Percentiles rank a stretch among this genome's conserved stretches.
Conservation (phyloP, 1,284 basidiomycete species). For the Phlebopus sp. region DNA sequence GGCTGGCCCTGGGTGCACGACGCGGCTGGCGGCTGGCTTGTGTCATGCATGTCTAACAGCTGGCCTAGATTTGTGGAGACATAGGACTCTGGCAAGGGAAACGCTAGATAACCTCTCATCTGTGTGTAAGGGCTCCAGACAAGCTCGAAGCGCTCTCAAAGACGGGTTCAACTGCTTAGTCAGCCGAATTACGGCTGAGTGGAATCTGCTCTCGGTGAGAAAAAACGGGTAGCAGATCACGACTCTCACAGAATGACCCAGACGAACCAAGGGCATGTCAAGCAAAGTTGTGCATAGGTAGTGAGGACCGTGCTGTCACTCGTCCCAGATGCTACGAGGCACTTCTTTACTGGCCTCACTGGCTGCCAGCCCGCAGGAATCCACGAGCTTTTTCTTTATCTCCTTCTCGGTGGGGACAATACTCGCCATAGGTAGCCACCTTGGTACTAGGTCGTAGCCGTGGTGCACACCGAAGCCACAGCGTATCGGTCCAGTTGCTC, state of each 20-base stretch:
- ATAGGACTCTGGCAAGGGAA: slow-evolving; percentile 15
- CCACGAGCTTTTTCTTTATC: not conserved
- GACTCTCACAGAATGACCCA: no score
- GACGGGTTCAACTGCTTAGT: no score
- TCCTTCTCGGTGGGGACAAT: not conserved
- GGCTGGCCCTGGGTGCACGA: slow-evolving; percentile 1
- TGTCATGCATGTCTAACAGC: not conserved
- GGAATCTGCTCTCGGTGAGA: no score
- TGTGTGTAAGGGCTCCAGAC: not conserved
- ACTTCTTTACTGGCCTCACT: not conserved
- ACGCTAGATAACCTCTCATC: slow-evolving; percentile 28
- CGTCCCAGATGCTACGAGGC: not conserved
- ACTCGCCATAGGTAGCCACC: slow-evolving; percentile 2
- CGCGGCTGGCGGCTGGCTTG: slow-evolving; percentile 1
- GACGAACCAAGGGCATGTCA: no score
- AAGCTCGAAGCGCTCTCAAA: not conserved
- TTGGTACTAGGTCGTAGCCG: slow-evolving; percentile 1
- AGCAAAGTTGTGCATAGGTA: not conserved
- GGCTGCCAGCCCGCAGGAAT: not conserved
- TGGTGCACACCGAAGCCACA: slow-evolving; percentile 5
- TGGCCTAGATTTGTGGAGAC: not conserved
- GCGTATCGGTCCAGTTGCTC: slow-evolving; percentile 5
- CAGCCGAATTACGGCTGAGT: no score
- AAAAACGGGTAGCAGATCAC: no score
- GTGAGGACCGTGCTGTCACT: not conserved